Conservation (phyloP, 2,329 filamentous ascomycete species). For the Hymenoscyphus infarciens region DNA sequence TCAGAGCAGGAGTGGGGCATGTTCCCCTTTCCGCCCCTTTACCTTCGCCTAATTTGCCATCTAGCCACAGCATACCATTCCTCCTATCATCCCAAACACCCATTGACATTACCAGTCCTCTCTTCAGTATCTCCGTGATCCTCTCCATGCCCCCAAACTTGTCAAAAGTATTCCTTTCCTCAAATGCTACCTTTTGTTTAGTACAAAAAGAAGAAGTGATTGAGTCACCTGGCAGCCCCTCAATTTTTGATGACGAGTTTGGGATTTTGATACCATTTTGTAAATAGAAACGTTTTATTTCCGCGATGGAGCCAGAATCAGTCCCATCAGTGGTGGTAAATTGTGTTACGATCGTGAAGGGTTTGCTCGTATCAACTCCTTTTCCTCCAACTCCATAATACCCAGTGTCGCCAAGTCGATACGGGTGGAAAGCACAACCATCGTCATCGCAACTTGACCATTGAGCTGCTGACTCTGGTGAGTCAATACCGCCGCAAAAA, state of each 20-base stretch:
- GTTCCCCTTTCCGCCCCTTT: not conserved
- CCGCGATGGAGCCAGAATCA: conserved; percentile 44
- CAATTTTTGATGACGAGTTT: conserved; percentile 43
- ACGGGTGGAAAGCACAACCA: conserved; percentile 9
- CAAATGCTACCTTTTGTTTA: conserved; percentile 49
- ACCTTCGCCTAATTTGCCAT: conserved; percentile 5
- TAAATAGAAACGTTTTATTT: conserved; percentile 46
- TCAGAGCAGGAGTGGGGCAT: not conserved
- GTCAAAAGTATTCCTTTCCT: conserved; percentile 48
- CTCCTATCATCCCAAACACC: conserved; percentile 3
- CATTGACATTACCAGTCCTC: conserved; percentile 1
- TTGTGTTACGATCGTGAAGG: conserved; percentile 54
- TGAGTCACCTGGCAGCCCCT: conserved; percentile 45
- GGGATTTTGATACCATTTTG: conserved; percentile 44
- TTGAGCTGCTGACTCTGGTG: conserved; percentile 38
- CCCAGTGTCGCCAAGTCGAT: conserved; percentile 4
- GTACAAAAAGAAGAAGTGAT: conserved; percentile 55
- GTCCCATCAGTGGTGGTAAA: conserved; percentile 49
- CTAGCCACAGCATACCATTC: conserved; percentile 3
- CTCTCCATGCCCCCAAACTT: not conserved
- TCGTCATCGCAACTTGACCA: conserved; percentile 29
- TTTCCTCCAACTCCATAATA: conserved; percentile 35
- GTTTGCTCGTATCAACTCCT: conserved; percentile 47
- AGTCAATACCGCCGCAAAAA: conserved; percentile 35
- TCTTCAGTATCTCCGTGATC: conserved; percentile 7